Percentiles rank a stretch among this genome's conserved stretches.
Conservation (phyloP, 768 basidiomycete species). For the Hysterangium stoloniferum region DNA sequence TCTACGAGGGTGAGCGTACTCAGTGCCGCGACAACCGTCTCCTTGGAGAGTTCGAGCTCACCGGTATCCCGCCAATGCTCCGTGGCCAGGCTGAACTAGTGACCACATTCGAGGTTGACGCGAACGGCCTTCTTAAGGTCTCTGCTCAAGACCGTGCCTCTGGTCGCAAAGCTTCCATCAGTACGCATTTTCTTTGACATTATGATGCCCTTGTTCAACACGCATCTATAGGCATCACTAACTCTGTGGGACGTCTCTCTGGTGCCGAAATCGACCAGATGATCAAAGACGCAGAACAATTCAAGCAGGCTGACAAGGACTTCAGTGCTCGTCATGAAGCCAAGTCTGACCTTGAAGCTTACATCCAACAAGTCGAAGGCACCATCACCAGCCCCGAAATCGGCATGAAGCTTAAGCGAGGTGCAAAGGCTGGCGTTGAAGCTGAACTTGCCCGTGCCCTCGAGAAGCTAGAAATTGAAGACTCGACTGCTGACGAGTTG, state of each 20-base stretch:
- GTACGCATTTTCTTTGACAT: constrained; percentile 37
- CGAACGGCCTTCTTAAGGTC: constrained; percentile 98
- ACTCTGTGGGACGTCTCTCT: constrained; percentile 98
- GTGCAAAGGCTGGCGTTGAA: constrained; percentile 91
- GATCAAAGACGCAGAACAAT: constrained; percentile 99
- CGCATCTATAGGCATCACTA: constrained; percentile 70
- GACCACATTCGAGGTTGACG: constrained; percentile 99
- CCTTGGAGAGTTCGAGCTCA: constrained; percentile 99
- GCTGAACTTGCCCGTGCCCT: constrained; percentile 95
- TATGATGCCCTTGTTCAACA: constrained; percentile 12
- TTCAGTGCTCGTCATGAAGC: constrained; percentile 98
- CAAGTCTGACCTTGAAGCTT: constrained; percentile 95
- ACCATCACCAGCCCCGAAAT: constrained; percentile 96
- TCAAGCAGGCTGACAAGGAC: constrained; percentile 94
- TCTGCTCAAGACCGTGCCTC: constrained; percentile 98
- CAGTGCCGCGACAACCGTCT: constrained; percentile 99
- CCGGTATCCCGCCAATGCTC: constrained; percentile 97
- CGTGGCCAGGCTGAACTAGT: constrained; percentile 99
- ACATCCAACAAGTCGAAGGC: constrained; percentile 93
- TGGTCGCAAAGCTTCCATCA: constrained; percentile 97
- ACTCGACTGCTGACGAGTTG: constrained; percentile 87
- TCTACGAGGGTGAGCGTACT: constrained; percentile 99
- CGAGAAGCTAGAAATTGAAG: constrained; percentile 98
- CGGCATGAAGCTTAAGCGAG: constrained; percentile 97
- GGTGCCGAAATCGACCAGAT: constrained; percentile 98